phyloP scores from a whole-genome alignment of 306 rosid species.

The Ammopiptanthus mongolicus region DNA sequence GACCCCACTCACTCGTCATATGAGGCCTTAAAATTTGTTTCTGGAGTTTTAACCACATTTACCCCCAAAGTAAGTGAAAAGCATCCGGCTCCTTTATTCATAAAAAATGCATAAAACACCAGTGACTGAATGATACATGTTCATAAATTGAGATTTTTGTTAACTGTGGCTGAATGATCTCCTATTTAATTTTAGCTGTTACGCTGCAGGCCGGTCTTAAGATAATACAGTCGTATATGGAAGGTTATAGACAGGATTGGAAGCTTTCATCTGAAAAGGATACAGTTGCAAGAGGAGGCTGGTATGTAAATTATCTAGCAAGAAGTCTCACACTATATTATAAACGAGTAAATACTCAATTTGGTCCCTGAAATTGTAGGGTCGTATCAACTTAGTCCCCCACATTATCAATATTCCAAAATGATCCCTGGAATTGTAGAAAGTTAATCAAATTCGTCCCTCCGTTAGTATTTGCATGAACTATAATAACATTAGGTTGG shows the following conservation, averaged over 20 bases:
- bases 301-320: slow-evolving; percentile 42
- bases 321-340: background rate
- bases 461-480: too few species aligned
- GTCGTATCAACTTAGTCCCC: too few species aligned
- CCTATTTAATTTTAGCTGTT: slow-evolving; percentile 23
- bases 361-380: too few species aligned
- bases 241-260: slow-evolving; percentile 96
- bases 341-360: too few species aligned
- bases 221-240: slow-evolving; percentile 73
- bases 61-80: slow-evolving; percentile 70
- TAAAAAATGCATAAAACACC: background rate
- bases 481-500: too few species aligned
- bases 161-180: background rate
- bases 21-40: slow-evolving; percentile 72
- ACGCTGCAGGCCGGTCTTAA: slow-evolving; percentile 75
- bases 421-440: too few species aligned
- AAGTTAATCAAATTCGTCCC: too few species aligned
- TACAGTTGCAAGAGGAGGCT: slow-evolving; percentile 74
- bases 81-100: background rate
- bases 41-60: slow-evolving; percentile 71
- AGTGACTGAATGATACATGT: background rate
- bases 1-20: slow-evolving; percentile 78
- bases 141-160: slow-evolving; percentile 13
- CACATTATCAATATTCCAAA: too few species aligned
- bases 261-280: slow-evolving; percentile 82